phyloP scores from a whole-genome alignment of 2,329 filamentous ascomycete species.

The Lasiodiplodia citricola region DNA sequence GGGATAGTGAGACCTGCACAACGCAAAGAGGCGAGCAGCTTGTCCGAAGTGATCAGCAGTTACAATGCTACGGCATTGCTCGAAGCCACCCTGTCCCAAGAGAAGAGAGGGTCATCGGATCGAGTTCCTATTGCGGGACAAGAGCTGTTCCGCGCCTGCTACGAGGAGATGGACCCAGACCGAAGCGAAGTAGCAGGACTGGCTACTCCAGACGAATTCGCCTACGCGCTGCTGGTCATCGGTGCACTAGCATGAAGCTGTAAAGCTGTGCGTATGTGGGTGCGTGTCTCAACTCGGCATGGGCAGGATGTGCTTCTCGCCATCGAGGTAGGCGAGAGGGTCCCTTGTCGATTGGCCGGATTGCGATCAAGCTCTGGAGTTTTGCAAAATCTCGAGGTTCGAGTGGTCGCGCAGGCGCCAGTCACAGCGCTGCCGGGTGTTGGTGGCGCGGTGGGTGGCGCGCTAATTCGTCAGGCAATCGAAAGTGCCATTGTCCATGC shows the following conservation, averaged over 20 bases:
- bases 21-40: not conserved
- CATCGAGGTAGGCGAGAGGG: not conserved
- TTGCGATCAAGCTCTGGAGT: conserved; percentile 13
- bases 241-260: conserved; percentile 2
- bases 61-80: not conserved
- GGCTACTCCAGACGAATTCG: conserved; percentile 10
- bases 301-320: conserved; percentile 11
- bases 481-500: conserved; percentile 1
- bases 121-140: conserved; percentile 9
- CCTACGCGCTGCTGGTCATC: conserved; percentile 5
- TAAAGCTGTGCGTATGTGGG: conserved; percentile 10
- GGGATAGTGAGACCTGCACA: not conserved
- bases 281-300: not conserved
- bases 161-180: conserved; percentile 1
- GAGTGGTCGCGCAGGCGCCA: not conserved
- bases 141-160: not conserved
- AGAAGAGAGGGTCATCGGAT: conserved; percentile 10
- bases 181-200: conserved; percentile 23
- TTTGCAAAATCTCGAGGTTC: not conserved
- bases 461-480: conserved; percentile 9
- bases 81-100: not conserved
- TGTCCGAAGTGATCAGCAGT: not conserved
- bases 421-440: conserved; percentile 9
- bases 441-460: conserved; percentile 6
- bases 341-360: conserved; percentile 1